Evolutionary conservation across 1,284 basidiomycete genomes (phyloP).

Genomic region (Wallemia ichthyophaga): DNA sequence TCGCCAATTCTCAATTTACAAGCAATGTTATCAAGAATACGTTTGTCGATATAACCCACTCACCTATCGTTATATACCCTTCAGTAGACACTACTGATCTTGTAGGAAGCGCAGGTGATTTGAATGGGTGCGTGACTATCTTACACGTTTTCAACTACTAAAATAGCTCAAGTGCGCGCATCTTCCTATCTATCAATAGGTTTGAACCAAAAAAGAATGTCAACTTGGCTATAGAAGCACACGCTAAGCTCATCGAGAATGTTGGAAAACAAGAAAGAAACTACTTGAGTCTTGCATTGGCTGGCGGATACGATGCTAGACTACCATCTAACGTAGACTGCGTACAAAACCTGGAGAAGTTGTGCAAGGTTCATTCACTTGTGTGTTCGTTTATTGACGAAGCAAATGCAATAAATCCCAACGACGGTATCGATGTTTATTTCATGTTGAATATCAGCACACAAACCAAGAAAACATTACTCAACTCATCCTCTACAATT

Average conservation of each 20-base stretch:
- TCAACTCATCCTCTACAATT: conserved; percentile 29
- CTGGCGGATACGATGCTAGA: conserved; percentile 44
- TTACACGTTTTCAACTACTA: conserved; percentile 43
- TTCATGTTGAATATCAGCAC: conserved; percentile 67
- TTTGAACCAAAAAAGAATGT: conserved; percentile 91
- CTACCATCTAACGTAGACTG: conserved; percentile 32
- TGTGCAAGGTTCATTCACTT: conserved; percentile 22
- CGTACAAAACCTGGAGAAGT: not conserved
- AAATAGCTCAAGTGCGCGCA: conserved; percentile 25
- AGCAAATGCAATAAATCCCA: conserved; percentile 14
- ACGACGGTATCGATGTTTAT: conserved; percentile 28
- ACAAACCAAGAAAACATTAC: conserved; percentile 40
- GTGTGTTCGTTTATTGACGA: conserved; percentile 22
- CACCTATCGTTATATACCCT: conserved; percentile 5
- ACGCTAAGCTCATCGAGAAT: conserved; percentile 19
- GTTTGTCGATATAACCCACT: not conserved
- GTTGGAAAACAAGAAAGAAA: conserved; percentile 7
- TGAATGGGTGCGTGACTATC: conserved; percentile 18
- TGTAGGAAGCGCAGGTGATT: not conserved
- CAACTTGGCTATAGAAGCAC: conserved; percentile 48
- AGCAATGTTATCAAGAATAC: conserved; percentile 22
- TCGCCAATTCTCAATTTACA: conserved; percentile 81
- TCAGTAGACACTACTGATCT: not conserved
- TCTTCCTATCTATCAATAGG: conserved; percentile 66
- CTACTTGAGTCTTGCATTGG: conserved; percentile 25